These are phyloP conservation scores for Nothopassalora personata DNA, from an alignment of 2,329 filamentous ascomycete species.

Conservation along the genomic window DNA sequence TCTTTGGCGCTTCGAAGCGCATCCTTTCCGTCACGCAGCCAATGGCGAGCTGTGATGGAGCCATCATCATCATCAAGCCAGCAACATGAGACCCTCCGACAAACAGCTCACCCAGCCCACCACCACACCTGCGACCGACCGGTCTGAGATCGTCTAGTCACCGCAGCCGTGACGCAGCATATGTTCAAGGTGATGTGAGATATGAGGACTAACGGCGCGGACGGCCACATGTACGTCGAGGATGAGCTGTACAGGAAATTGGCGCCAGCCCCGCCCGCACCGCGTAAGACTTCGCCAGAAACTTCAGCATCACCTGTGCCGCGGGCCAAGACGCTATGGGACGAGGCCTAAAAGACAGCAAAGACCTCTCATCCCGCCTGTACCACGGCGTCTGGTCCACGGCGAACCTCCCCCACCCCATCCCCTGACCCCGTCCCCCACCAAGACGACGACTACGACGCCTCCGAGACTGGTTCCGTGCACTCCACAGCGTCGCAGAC, in stretches of 20 bases:
- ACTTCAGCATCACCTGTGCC: conserved; percentile 6
- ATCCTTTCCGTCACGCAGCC: background rate
- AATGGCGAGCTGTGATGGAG: background rate
- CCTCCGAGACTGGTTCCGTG: background rate
- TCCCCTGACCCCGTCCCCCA: background rate
- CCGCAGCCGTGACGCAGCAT: background rate
- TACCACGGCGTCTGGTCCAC: conserved; percentile 3
- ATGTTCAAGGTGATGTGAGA: background rate
- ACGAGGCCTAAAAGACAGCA: background rate
- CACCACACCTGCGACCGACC: background rate
- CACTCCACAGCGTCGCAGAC: background rate
- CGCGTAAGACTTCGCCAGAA: background rate
- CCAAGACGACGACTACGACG: background rate
- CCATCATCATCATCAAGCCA: background rate
- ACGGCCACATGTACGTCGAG: background rate
- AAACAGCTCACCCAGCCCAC: background rate
- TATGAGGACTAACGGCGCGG: conserved; percentile 2
- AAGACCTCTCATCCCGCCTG: conserved; percentile 1
- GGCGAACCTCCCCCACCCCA: conserved; percentile 1
- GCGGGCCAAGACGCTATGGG: conserved; percentile 7
- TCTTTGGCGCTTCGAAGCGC: background rate
- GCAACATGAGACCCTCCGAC: background rate
- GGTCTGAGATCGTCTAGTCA: background rate
- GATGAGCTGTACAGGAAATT: conserved; percentile 3
- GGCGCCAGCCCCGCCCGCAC: background rate